Percentiles rank a stretch among this genome's conserved stretches.
phyloP scores from a whole-genome alignment of 2,329 filamentous ascomycete genomes.

The Atkinsonella hypoxylon region DNA sequence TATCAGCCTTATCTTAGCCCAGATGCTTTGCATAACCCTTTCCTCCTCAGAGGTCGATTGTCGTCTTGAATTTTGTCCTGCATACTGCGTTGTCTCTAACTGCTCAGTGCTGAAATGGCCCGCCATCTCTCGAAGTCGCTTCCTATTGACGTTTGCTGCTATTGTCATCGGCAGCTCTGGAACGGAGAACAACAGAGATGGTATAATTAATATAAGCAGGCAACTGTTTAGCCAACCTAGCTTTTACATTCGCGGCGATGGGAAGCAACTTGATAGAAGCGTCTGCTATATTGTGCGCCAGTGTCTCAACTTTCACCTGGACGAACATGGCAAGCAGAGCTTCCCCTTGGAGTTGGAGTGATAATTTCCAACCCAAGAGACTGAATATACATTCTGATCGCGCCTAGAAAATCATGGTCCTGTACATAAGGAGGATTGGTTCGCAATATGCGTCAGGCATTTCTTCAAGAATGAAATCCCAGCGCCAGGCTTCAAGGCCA shows the following conservation, averaged over 20 bases:
- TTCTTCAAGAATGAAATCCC: constrained; percentile 45
- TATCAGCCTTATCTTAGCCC: constrained; percentile 20
- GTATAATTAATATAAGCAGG: constrained; percentile 14
- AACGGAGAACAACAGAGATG: constrained; percentile 8
- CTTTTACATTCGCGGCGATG: background rate
- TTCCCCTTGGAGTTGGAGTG: background rate
- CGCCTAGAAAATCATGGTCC: too few relatives aligned
- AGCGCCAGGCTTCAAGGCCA: constrained; percentile 45
- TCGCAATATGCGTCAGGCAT: constrained; percentile 33
- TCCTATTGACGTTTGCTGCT: constrained; percentile 12
- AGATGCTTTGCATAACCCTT: background rate
- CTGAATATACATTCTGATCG: too few relatives aligned
- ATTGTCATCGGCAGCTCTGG: constrained; percentile 6
- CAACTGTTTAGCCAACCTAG: background rate
- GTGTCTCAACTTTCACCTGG: background rate
- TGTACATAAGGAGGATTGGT: constrained; percentile 16
- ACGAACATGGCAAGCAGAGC: too few relatives aligned
- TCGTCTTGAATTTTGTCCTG: background rate
- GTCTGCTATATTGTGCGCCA: background rate
- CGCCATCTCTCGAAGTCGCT: background rate
- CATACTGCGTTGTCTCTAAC: background rate
- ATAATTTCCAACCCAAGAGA: too few relatives aligned
- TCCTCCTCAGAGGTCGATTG: background rate
- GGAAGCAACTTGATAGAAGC: background rate
- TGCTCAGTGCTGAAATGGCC: background rate